Evolutionary conservation across 2,329 filamentous ascomycete species (phyloP).

Genomic region (Ilyonectria robusta): DNA sequence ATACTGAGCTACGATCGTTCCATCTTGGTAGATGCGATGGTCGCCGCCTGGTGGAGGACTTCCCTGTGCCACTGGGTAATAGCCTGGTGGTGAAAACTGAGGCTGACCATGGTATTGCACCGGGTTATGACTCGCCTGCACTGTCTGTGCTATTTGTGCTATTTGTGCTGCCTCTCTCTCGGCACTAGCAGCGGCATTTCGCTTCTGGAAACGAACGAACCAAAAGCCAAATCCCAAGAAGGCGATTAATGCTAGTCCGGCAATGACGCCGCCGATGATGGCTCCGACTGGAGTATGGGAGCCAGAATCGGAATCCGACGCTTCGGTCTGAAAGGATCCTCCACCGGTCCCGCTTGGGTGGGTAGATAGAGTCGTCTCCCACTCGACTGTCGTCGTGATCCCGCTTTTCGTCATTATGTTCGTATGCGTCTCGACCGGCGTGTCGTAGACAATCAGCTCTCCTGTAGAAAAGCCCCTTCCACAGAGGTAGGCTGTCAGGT

Average conservation of each 20-base stretch:
- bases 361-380: not conserved
- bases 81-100: not conserved
- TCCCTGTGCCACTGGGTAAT: not conserved
- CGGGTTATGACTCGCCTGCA: not conserved
- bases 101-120: not conserved
- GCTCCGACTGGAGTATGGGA: slow-evolving; percentile 9
- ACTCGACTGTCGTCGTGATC: not conserved
- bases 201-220: slow-evolving; percentile 23
- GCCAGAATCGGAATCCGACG: not conserved
- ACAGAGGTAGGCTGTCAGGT: slow-evolving; percentile 10
- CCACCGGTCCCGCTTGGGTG: not conserved
- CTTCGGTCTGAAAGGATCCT: not conserved
- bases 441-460: not conserved
- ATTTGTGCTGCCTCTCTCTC: not conserved
- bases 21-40: not conserved
- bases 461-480: not conserved
- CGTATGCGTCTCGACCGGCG: slow-evolving; percentile 5
- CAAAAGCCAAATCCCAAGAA: slow-evolving; percentile 19
- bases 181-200: slow-evolving; percentile 10
- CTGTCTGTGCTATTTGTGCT: not conserved
- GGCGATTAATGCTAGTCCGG: slow-evolving; percentile 6
- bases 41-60: not conserved
- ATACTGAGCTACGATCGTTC: not conserved
- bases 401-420: slow-evolving; percentile 5
- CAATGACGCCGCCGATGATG: slow-evolving; percentile 21